A percentile compares a stretch with the other conserved stretches of the same genome.
Conservation (phyloP, 164 flowering plant genomes). For the Nelumbo lutea region DNA sequence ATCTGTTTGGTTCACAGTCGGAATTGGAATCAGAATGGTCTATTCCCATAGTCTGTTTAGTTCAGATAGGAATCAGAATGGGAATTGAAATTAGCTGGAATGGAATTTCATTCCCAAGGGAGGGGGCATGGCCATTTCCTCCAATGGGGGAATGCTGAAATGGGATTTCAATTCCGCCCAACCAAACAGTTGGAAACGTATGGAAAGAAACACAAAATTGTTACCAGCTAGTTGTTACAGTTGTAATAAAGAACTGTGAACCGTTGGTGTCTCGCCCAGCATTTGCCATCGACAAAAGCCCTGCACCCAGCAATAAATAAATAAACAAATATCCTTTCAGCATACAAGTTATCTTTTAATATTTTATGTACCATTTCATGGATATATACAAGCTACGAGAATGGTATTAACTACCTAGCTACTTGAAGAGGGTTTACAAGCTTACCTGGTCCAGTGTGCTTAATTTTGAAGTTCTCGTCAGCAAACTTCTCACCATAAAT, state of each 20-base stretch:
- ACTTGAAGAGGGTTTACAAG: not conserved
- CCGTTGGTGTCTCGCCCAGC: slow-evolving; percentile 90
- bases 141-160: too few species aligned
- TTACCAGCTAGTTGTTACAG: slow-evolving; percentile 95
- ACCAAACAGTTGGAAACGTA: too few species aligned
- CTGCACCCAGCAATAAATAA: slow-evolving; percentile 26
- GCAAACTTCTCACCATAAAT: slow-evolving; percentile 85
- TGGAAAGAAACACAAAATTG: not conserved
- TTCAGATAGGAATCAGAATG: too few species aligned
- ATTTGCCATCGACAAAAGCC: slow-evolving; percentile 90
- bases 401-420: not conserved
- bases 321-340: not conserved
- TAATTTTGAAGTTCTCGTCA: slow-evolving; percentile 93
- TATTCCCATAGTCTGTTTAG: too few species aligned
- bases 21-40: too few species aligned
- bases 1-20: too few species aligned
- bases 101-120: not conserved
- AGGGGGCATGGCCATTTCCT: not conserved
- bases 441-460: slow-evolving; percentile 95
- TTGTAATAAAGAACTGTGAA: slow-evolving; percentile 97
- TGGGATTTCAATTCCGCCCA: too few species aligned
- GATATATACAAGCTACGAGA: not conserved
- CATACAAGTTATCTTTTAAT: not conserved
- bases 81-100: too few species aligned
- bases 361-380: not conserved